Evolutionary conservation across 768 basidiomycete genomes (phyloP), one percentile per base, ranked within the genome.

Genomic region (Brasilioporus rufonigricans): DNA sequence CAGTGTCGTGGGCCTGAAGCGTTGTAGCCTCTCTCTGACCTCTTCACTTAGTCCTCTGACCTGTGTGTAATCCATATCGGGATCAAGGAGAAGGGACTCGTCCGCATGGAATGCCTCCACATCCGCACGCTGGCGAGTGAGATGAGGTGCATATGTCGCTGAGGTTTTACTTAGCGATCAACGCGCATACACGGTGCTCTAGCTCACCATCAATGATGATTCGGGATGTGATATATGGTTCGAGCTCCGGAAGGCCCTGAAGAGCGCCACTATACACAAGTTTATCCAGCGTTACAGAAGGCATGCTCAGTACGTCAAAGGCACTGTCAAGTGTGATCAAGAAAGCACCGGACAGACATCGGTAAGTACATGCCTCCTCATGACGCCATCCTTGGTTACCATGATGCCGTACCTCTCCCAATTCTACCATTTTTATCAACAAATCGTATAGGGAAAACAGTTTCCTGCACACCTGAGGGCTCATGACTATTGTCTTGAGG

Each of bases 31-130:
- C 63, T 92, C 86, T 57, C 76, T 77, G 12, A 91, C 83, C 67
- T 95, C 93, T 18, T 78, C 78, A 62, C 90, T 93, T 55, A 96
- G 71, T 0, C 91, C 90, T 2, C 73, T 69, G 0, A 96, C 77
- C 5, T 67, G 49, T 1, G 71, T 63, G 62, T 93, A 96, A 65
- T 94, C 85, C 71, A 93, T 78, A 31, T 79, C 62, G 0, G 85
- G 80, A 61, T 90, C 84, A 23, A 95, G 80, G 24, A 76, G 43
- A 21, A 94, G 77, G 14, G 79, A 76, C 65, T 94, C 92, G 55
- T 95, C 91, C 50, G 84, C 80, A 61, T 83, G 74, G 72, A 94
- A 95, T 13, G 79, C 75, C 1, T 79, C 78, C 5, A 95, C 69
- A 63, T 95, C 91, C 2, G 86, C 87, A 46, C 79, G 77, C 74